Base-by-base conservation (phyloP, 805 yeast genomes). In the Cyberlindnera veronae region DNA sequence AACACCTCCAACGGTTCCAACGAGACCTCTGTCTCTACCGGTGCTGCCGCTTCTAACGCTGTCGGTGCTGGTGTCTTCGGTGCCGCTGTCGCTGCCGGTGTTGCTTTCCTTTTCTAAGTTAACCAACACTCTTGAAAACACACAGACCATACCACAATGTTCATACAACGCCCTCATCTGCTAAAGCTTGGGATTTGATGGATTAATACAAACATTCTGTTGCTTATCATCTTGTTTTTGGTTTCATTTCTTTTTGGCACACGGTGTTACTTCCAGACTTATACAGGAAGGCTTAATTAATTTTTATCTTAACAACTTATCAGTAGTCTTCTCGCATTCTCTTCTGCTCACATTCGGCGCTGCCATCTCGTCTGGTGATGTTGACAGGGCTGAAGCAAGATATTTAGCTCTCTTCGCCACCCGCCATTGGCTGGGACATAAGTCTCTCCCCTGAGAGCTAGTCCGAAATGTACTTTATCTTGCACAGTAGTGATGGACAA, bases 31-130 rank as follows among this genome's bases (percentile, higher is more conserved):
- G 61, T 60, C 46, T 67, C 83, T 31, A 63, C 71, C 48, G 65
- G 64, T 54, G 74, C 70, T 55, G 81, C 76, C 57, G 70, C 65
- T 49, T 64, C 72, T 53, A 71, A 69, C 65, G 73, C 76, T 49
- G 70, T 74, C 62, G 79, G 81, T 68, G 84, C 87, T 62, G 81
- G 84, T 69, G 77, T 79, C 62, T 69, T 81, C 58, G 90, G 88
- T 76, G 89, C 85, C 58, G 86, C 81, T 63, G 85, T 84, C 55
- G 90, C 89, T 54, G 90, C 89, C 60, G 90, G 87, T 75, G 80
- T 81, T 48, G 72, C 71, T 58, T 66, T 67, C 67, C 63, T 67
- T 58, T 66, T 68, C 65, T 68, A 67, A 64, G 61, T 41, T 43
- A 38, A 29, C 29, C 32, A 33, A 38, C 36, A 47, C 48, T 14